These are phyloP conservation scores for Ustulina deusta DNA, from an alignment of 2,329 filamentous ascomycete species.

Conservation along the genomic window DNA sequence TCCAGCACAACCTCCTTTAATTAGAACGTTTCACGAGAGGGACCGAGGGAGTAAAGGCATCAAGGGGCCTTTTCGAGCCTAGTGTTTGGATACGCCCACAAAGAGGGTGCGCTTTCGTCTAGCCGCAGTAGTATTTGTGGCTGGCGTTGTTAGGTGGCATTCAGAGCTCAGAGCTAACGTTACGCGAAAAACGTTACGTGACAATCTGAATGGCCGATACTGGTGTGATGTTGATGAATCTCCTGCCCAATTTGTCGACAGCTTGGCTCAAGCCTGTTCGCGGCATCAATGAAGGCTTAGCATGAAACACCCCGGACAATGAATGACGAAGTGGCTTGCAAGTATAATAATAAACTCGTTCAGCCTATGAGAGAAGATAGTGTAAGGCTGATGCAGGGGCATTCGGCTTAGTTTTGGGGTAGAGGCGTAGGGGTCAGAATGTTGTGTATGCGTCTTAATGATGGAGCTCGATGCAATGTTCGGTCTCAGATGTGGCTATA, in stretches of 20 bases:
- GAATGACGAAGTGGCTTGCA: slow-evolving; percentile 10
- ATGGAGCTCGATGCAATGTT: not conserved
- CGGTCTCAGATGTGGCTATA: not conserved
- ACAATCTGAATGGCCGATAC: slow-evolving; percentile 20
- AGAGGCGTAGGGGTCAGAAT: not conserved
- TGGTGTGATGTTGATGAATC: slow-evolving; percentile 22
- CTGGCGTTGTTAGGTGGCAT: slow-evolving; percentile 19
- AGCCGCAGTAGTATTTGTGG: not conserved
- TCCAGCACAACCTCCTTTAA: slow-evolving; percentile 12
- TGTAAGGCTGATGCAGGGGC: slow-evolving; percentile 21
- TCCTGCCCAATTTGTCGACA: slow-evolving; percentile 34
- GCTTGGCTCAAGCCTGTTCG: slow-evolving; percentile 2
- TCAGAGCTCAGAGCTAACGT: slow-evolving; percentile 7
- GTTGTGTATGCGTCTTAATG: not conserved
- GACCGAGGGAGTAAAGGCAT: slow-evolving; percentile 9
- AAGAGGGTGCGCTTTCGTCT: slow-evolving; percentile 2
- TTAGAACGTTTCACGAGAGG: slow-evolving; percentile 23
- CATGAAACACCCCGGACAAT: slow-evolving; percentile 18
- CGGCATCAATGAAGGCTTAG: slow-evolving; percentile 1
- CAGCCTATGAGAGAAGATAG: slow-evolving; percentile 8
- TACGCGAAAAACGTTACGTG: slow-evolving; percentile 13
- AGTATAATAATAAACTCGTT: slow-evolving; percentile 9
- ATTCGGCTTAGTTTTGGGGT: not conserved
- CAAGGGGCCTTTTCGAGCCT: slow-evolving; percentile 4
- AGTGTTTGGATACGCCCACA: slow-evolving; percentile 1